Percentiles rank a stretch among this genome's conserved stretches.
Conservation (phyloP, 805 yeast species). For the Brettanomyces anomalus region DNA sequence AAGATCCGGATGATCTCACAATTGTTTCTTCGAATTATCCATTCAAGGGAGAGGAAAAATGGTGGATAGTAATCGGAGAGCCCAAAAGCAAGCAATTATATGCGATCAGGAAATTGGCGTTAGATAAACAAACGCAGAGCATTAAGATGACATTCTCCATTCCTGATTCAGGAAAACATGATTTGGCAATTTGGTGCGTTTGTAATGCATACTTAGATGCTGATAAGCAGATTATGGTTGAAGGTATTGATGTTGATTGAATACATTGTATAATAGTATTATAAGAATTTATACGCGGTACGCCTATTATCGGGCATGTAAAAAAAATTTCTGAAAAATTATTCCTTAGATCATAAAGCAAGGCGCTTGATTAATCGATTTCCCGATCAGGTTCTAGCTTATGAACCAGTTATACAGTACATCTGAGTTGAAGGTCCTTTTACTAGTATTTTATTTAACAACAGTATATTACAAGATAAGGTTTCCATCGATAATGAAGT, state of each 20-base stretch:
- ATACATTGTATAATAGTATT: background rate
- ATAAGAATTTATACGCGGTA: too few species aligned
- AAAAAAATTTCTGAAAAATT: too few species aligned
- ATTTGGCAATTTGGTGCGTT: slow-evolving; percentile 70
- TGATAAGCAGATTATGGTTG: slow-evolving; percentile 67
- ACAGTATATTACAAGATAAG: too few species aligned
- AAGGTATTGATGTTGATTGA: slow-evolving; percentile 28
- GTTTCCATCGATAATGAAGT: background rate
- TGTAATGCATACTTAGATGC: slow-evolving; percentile 92
- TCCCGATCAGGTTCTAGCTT: too few species aligned
- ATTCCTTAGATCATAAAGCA: too few species aligned
- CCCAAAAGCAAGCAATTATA: slow-evolving; percentile 47
- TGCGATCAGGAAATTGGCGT: slow-evolving; percentile 59
- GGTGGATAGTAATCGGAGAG: slow-evolving; percentile 91
- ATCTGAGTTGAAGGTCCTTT: too few species aligned
- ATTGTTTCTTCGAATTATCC: slow-evolving; percentile 60
- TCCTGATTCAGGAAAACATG: slow-evolving; percentile 52
- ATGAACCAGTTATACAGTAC: too few species aligned
- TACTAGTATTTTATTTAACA: too few species aligned
- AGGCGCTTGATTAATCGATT: too few species aligned
- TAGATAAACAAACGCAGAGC: slow-evolving; percentile 43
- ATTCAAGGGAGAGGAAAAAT: slow-evolving; percentile 47
- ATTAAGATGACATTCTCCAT: slow-evolving; percentile 48
- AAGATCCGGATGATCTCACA: slow-evolving; percentile 55
- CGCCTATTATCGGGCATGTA: too few species aligned